phyloP scores from a whole-genome alignment of 106 monocot genomes.

The Dendrobium catenatum region DNA sequence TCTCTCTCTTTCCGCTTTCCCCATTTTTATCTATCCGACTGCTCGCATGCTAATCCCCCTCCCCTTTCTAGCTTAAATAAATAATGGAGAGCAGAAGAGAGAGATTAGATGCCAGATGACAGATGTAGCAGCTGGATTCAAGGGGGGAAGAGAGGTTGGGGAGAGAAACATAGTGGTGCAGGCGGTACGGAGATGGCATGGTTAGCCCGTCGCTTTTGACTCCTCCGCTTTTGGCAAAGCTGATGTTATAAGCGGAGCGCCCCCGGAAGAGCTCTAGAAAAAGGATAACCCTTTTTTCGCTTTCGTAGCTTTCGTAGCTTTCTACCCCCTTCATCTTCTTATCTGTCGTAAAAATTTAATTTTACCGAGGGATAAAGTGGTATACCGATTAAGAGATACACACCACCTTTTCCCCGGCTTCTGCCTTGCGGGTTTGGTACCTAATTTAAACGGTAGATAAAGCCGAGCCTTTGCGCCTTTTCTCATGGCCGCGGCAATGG shows the following conservation, averaged over 20 bases:
- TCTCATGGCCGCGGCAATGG: not conserved
- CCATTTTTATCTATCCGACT: slow-evolving; percentile 2
- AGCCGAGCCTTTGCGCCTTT: not conserved
- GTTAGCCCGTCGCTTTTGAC: slow-evolving; percentile 30
- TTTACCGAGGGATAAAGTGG: not conserved
- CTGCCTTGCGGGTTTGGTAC: not conserved
- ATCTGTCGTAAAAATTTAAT: not conserved
- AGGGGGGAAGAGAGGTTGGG: slow-evolving; percentile 6
- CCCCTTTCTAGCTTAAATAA: not conserved
- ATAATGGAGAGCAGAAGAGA: slow-evolving; percentile 9
- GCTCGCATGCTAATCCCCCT: not conserved
- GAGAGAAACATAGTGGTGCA: slow-evolving; percentile 3
- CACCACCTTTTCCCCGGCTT: not conserved
- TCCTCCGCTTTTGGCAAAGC: slow-evolving; percentile 30
- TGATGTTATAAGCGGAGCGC: slow-evolving; percentile 12
- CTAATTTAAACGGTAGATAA: slow-evolving; percentile 1
- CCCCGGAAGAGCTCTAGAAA: not conserved
- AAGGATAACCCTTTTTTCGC: not conserved
- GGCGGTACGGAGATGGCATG: slow-evolving; percentile 14
- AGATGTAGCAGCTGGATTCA: slow-evolving; percentile 18
- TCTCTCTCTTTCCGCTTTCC: not conserved
- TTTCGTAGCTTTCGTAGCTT: not conserved
- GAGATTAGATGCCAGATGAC: slow-evolving; percentile 3
- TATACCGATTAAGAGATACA: not conserved
- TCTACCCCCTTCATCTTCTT: not conserved